phyloP scores from a whole-genome alignment of 305 asterid genomes.

The Fraxinus greggii region DNA sequence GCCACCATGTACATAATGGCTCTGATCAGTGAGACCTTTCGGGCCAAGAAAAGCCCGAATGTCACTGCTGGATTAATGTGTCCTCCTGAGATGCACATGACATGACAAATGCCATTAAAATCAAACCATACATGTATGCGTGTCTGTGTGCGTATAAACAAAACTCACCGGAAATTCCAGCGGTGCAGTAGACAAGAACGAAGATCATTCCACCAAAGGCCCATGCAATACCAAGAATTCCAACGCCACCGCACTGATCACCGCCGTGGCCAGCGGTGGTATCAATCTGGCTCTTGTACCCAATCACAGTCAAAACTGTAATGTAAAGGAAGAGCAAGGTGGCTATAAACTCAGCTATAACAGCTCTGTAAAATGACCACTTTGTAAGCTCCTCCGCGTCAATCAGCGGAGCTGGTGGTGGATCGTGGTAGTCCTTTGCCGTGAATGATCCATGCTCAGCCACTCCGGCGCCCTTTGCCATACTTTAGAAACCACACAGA shows the following conservation, averaged over 20 bases:
- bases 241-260: constrained; percentile 69
- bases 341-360: constrained; percentile 76
- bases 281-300: constrained; percentile 47
- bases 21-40: constrained; percentile 33
- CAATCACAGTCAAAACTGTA: constrained; percentile 67
- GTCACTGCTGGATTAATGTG: constrained; percentile 45
- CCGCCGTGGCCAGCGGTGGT: constrained; percentile 18
- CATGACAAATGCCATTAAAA: neutral
- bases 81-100: constrained; percentile 27
- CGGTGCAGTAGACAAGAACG: constrained; percentile 82
- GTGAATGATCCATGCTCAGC: constrained; percentile 30
- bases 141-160: neutral
- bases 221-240: constrained; percentile 83
- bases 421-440: constrained; percentile 75
- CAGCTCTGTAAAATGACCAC: constrained; percentile 80
- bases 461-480: constrained; percentile 23
- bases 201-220: constrained; percentile 86
- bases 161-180: constrained; percentile 68
- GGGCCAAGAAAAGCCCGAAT: constrained; percentile 36
- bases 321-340: constrained; percentile 78
- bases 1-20: constrained; percentile 40
- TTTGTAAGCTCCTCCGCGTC: constrained; percentile 58
- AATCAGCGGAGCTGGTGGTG: constrained; percentile 72
- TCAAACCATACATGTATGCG: neutral
- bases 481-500: neutral